These are phyloP conservation scores for Stromatinia cepivora DNA, from an alignment of 2,329 filamentous ascomycete species.

Conservation along the genomic window DNA sequence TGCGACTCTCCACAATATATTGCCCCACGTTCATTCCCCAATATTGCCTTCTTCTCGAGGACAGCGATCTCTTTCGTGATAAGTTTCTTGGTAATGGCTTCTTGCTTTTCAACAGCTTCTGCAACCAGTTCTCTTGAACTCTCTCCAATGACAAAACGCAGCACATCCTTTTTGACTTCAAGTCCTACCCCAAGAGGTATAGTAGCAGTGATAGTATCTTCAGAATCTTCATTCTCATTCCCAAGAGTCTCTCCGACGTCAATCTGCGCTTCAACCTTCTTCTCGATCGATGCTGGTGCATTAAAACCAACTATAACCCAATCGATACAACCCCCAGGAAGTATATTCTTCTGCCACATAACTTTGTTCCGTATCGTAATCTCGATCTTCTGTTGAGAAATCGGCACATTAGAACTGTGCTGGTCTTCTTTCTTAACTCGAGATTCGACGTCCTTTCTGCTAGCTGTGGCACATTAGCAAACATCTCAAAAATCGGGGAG, in stretches of 20 bases:
- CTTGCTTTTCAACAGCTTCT: not conserved
- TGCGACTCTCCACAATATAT: not conserved
- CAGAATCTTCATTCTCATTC: too few relatives aligned
- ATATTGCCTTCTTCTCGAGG: not conserved
- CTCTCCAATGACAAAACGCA: not conserved
- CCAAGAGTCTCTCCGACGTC: too few relatives aligned
- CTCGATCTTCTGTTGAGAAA: not conserved
- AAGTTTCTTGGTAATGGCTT: not conserved
- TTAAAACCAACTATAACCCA: constrained; percentile 15
- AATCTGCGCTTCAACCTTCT: not conserved
- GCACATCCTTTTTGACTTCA: not conserved
- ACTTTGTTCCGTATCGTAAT: not conserved
- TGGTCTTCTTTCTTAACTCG: not conserved
- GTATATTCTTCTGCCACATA: not conserved
- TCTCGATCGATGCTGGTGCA: not conserved
- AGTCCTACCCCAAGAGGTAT: not conserved
- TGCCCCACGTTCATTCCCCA: too few relatives aligned
- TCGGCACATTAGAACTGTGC: not conserved
- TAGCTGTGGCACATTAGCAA: constrained; percentile 8
- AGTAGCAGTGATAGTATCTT: too few relatives aligned
- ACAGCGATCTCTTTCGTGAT: not conserved
- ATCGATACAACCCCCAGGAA: not conserved
- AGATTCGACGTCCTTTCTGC: not conserved
- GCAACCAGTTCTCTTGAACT: not conserved
- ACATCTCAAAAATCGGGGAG: not conserved